Conservation (phyloP, 306 rosid species). For the Phaseolus lunatus region DNA sequence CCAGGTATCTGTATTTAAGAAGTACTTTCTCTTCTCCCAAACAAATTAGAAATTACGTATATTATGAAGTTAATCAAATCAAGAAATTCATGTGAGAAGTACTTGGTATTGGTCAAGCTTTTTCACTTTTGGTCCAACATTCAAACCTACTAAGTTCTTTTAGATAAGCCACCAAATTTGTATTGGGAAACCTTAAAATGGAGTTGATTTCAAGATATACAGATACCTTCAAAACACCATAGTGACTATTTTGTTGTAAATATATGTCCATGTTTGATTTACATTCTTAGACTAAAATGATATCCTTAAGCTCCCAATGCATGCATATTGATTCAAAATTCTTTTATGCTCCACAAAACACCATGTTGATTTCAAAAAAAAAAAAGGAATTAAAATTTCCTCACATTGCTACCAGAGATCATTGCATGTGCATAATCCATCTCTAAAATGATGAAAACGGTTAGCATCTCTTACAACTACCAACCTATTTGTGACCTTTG, state of each 20-base stretch:
- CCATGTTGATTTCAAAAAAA: constrained; percentile 6
- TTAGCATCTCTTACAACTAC: constrained; percentile 77
- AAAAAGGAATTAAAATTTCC: neutral
- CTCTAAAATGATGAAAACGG: constrained; percentile 81
- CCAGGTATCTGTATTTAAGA: too few relatives aligned
- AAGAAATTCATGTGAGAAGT: neutral
- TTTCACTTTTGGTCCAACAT: neutral
- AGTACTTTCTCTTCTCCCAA: too few relatives aligned
- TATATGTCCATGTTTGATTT: neutral
- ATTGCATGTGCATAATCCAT: constrained; percentile 67
- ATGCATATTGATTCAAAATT: too few relatives aligned
- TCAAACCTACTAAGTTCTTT: neutral
- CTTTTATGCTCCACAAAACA: neutral
- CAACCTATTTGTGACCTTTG: constrained; percentile 62
- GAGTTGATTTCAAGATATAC: neutral
- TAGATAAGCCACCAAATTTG: neutral
- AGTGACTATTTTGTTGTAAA: neutral
- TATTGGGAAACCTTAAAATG: neutral
- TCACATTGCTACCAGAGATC: constrained; percentile 69
- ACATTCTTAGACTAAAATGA: neutral
- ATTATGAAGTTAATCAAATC: neutral
- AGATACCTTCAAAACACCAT: neutral
- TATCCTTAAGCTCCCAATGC: too few relatives aligned
- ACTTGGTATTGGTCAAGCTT: neutral
- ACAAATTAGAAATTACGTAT: too few relatives aligned